Evolutionary conservation across 2,329 filamentous ascomycete species (phyloP).

Genomic region (Chaetomiaceae sp.): DNA sequence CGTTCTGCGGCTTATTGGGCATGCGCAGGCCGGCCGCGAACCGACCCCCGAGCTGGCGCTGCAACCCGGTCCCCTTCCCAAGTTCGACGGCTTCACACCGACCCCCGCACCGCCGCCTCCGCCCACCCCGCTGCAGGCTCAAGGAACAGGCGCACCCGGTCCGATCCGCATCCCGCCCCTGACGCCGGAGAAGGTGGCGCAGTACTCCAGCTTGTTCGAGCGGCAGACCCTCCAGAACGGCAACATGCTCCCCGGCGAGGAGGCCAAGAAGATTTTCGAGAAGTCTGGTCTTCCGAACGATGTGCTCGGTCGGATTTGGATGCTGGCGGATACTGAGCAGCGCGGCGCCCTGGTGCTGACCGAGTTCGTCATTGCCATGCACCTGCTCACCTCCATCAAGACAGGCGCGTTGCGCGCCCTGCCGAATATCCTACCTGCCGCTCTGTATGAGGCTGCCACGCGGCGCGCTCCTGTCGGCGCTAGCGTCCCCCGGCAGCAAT

Average conservation of each 20-base stretch:
- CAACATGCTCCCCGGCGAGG: constrained; percentile 70
- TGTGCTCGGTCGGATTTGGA: constrained; percentile 91
- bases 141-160: constrained; percentile 56
- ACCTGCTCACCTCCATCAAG: constrained; percentile 88
- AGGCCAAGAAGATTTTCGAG: constrained; percentile 92
- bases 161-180: constrained; percentile 85
- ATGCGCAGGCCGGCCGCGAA: constrained; percentile 83
- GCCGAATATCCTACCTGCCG: constrained; percentile 75
- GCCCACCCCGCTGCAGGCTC: constrained; percentile 46
- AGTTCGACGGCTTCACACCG: constrained; percentile 73
- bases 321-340: constrained; percentile 88
- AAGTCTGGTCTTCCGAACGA: constrained; percentile 88
- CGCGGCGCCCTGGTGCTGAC: constrained; percentile 79
- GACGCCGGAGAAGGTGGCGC: constrained; percentile 79
- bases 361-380: constrained; percentile 98
- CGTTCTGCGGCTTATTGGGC: constrained; percentile 88
- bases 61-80: constrained; percentile 81
- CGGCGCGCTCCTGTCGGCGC: constrained; percentile 53
- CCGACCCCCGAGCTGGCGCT: constrained; percentile 78
- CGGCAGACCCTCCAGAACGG: constrained; percentile 76
- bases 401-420: constrained; percentile 73
- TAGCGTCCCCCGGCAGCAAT: constrained; percentile 41
- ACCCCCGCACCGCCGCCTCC: constrained; percentile 36
- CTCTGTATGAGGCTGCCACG: constrained; percentile 84
- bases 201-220: constrained; percentile 88